phyloP scores from a whole-genome alignment of 1,139 yeast species.

The Blastobotrys ciferrii region DNA sequence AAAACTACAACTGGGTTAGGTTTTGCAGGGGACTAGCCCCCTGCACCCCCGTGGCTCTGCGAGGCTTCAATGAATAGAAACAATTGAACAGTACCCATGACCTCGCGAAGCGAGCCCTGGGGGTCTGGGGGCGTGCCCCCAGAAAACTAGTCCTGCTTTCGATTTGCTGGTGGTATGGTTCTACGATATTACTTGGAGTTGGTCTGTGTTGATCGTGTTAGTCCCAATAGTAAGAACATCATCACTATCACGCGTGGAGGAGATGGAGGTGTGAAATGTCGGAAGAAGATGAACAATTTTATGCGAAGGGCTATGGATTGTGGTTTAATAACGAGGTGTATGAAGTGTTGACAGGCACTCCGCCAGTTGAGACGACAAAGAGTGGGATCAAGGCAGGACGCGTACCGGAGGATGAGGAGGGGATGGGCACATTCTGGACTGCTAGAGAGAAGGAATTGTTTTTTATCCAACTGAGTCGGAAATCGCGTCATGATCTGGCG shows the following conservation, averaged over 20 bases:
- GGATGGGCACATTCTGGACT: conserved; percentile 37
- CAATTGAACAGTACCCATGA: too few relatives aligned
- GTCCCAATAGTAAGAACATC: too few relatives aligned
- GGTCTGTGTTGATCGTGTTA: too few relatives aligned
- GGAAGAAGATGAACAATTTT: neutral
- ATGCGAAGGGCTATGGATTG: conserved; percentile 13
- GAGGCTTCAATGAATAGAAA: too few relatives aligned
- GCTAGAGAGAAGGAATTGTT: conserved; percentile 44
- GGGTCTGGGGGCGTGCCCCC: too few relatives aligned
- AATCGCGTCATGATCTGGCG: conserved; percentile 50
- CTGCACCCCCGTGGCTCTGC: too few relatives aligned
- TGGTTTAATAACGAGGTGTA: conserved; percentile 24
- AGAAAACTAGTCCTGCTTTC: neutral
- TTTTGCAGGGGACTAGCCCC: too few relatives aligned
- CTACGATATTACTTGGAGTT: too few relatives aligned
- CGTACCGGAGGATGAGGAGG: conserved; percentile 1
- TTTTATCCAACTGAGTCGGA: conserved; percentile 45
- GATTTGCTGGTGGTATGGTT: too few relatives aligned
- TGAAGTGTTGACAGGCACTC: conserved; percentile 20
- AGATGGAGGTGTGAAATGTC: neutral
- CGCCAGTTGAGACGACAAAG: neutral
- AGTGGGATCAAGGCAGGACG: neutral
- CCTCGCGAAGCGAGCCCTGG: too few relatives aligned
- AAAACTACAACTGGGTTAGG: too few relatives aligned
- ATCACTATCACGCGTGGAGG: neutral